Evolutionary conservation across 495 filamentous ascomycete species (phyloP).

Genomic region (Penicillium alfredii): DNA sequence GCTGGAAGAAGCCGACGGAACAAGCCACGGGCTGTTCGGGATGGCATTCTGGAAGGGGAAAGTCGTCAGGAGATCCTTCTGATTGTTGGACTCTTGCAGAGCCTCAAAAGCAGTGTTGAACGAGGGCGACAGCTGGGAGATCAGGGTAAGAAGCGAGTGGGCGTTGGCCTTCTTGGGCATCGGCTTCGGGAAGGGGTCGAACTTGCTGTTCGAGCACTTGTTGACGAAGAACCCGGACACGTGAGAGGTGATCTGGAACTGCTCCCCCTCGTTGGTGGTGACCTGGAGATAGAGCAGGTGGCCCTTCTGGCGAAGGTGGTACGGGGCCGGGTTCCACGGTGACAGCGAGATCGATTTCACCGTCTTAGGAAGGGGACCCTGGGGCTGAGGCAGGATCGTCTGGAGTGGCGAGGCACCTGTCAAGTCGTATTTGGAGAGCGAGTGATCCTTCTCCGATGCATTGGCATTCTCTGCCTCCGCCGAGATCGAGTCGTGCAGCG

Average conservation of each 20-base stretch:
- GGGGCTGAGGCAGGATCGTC: constrained; percentile 61
- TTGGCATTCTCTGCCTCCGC: constrained; percentile 37
- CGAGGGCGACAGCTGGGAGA: constrained; percentile 71
- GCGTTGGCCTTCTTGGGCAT: constrained; percentile 62
- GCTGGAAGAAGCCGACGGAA: constrained; percentile 58
- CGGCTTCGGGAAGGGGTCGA: constrained; percentile 75
- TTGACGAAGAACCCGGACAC: constrained; percentile 95
- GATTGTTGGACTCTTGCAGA: constrained; percentile 72
- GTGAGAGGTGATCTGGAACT: constrained; percentile 86
- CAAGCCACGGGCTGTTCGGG: constrained; percentile 88
- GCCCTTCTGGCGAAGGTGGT: constrained; percentile 81
- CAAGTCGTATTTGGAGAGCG: constrained; percentile 68
- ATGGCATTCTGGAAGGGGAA: constrained; percentile 93
- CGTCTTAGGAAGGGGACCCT: constrained; percentile 70
- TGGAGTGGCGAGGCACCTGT: constrained; percentile 58
- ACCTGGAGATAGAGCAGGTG: constrained; percentile 89
- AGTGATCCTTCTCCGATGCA: constrained; percentile 48
- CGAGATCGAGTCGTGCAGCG: constrained; percentile 73
- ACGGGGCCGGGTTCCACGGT: constrained; percentile 93
- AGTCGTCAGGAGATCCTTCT: constrained; percentile 81
- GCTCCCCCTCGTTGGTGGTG: constrained; percentile 86
- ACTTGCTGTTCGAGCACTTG: constrained; percentile 82
- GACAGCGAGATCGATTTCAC: constrained; percentile 85
- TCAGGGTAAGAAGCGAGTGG: constrained; percentile 80
- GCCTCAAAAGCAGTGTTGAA: constrained; percentile 68